Conservation (phyloP, 2,329 filamentous ascomycete genomes). For the Colletotrichum sp. region DNA sequence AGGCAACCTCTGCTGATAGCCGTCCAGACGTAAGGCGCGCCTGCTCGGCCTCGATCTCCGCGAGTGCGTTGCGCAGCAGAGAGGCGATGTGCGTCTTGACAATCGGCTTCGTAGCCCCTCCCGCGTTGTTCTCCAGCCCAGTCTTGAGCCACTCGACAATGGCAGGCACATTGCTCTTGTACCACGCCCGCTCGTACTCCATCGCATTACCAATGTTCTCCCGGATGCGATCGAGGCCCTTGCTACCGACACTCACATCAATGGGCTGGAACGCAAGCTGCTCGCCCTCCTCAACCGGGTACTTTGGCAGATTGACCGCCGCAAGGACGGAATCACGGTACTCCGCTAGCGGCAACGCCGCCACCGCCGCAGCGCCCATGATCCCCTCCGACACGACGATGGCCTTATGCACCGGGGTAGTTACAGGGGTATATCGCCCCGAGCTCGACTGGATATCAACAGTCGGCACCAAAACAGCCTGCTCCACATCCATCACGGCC, state of each 20-base stretch:
- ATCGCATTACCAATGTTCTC: conserved; percentile 72
- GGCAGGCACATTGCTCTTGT: conserved; percentile 69
- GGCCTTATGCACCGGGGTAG: conserved; percentile 84
- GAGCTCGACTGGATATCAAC: conserved; percentile 73
- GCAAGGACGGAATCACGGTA: conserved; percentile 50
- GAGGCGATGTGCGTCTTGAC: conserved; percentile 72
- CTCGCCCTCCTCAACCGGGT: conserved; percentile 38
- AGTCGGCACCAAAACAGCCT: conserved; percentile 76
- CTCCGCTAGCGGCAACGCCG: conserved; percentile 45
- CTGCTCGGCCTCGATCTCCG: conserved; percentile 57
- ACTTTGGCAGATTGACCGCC: conserved; percentile 63
- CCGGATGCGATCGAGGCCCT: conserved; percentile 72
- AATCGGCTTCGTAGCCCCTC: conserved; percentile 64
- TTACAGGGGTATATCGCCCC: conserved; percentile 69
- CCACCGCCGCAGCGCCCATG: conserved; percentile 64
- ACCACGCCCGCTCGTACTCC: conserved; percentile 78
- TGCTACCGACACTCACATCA: conserved; percentile 66
- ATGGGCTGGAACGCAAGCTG: conserved; percentile 59
- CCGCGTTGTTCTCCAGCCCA: conserved; percentile 41
- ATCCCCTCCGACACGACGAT: conserved; percentile 78
- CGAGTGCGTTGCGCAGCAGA: conserved; percentile 61
- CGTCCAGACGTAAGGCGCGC: conserved; percentile 37
- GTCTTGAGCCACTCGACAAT: conserved; percentile 70
- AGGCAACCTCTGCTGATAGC: conserved; percentile 32
- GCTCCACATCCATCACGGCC: conserved; percentile 50